Conservation (phyloP, 495 filamentous ascomycete genomes). For the Daldinia childiae region DNA sequence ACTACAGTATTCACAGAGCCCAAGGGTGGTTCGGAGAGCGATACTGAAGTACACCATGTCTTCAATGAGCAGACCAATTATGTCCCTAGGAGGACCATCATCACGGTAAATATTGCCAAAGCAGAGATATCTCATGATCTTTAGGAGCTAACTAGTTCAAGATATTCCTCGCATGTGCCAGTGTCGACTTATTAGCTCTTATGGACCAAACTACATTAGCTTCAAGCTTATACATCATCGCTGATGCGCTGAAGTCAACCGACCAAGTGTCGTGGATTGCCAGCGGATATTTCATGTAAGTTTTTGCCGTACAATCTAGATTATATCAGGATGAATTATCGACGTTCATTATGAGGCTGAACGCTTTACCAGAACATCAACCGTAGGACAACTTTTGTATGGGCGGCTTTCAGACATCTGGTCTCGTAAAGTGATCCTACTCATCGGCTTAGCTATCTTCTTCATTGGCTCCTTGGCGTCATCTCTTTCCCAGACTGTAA, state of each 20-base stretch:
- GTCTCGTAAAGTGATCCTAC: slow-evolving; percentile 64
- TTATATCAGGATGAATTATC: neutral
- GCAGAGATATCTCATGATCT: neutral
- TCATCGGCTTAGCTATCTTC: slow-evolving; percentile 62
- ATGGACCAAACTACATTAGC: slow-evolving; percentile 67
- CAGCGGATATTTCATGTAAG: slow-evolving; percentile 63
- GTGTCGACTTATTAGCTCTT: slow-evolving; percentile 62
- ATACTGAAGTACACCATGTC: slow-evolving; percentile 33
- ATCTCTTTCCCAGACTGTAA: slow-evolving; percentile 60
- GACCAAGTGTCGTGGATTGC: slow-evolving; percentile 65
- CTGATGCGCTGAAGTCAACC: slow-evolving; percentile 57
- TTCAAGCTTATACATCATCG: slow-evolving; percentile 61
- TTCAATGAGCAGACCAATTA: slow-evolving; percentile 68
- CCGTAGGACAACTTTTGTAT: slow-evolving; percentile 65
- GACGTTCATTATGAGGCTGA: slow-evolving; percentile 6
- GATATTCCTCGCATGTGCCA: slow-evolving; percentile 67
- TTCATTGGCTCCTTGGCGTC: slow-evolving; percentile 64
- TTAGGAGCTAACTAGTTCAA: slow-evolving; percentile 30
- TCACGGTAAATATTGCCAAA: slow-evolving; percentile 51
- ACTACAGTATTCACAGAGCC: slow-evolving; percentile 3
- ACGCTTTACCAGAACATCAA: slow-evolving; percentile 54
- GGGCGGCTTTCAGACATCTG: slow-evolving; percentile 67
- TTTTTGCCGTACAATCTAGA: neutral
- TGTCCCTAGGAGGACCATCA: slow-evolving; percentile 60
- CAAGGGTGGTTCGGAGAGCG: slow-evolving; percentile 17